phyloP scores from a whole-genome alignment of 768 basidiomycete genomes.

The Hypholoma sublateritium region DNA sequence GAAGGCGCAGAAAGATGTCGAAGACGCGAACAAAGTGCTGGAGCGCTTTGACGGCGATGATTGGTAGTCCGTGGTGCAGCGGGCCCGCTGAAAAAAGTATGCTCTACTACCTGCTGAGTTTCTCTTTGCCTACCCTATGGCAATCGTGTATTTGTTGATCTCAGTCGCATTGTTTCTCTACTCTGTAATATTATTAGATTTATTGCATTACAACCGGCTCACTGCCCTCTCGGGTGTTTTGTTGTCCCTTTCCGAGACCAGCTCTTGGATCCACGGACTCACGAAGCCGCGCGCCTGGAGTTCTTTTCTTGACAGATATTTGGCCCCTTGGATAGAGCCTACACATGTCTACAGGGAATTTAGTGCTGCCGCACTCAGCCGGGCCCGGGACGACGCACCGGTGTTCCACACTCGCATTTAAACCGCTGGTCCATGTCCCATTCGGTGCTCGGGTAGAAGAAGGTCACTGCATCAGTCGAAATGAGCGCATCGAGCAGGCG shows the following conservation, averaged over 20 bases:
- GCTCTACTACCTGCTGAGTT: neutral
- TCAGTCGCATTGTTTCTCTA: neutral
- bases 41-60: conserved; percentile 82
- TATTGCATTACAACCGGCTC: conserved; percentile 4
- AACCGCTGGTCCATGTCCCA: conserved; percentile 71
- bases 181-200: conserved; percentile 6
- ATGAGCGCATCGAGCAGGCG: neutral
- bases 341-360: conserved; percentile 39
- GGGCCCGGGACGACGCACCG: neutral
- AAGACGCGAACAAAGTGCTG: conserved; percentile 73
- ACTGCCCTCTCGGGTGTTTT: conserved; percentile 6
- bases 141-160: conserved; percentile 4
- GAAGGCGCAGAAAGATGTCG: conserved; percentile 97
- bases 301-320: conserved; percentile 35
- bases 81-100: neutral
- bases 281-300: conserved; percentile 36
- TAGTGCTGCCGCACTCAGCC: neutral
- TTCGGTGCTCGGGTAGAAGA: conserved; percentile 69
- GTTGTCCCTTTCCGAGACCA: conserved; percentile 27
- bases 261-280: conserved; percentile 42
- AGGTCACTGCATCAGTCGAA: conserved; percentile 37
- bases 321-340: conserved; percentile 45
- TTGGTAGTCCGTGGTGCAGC: conserved; percentile 46
- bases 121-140: neutral
- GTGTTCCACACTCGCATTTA: conserved; percentile 46